A percentile compares a stretch with the other conserved stretches of the same genome.
Conservation (phyloP, 164 flowering plant species). For the Echeveria elegans region DNA sequence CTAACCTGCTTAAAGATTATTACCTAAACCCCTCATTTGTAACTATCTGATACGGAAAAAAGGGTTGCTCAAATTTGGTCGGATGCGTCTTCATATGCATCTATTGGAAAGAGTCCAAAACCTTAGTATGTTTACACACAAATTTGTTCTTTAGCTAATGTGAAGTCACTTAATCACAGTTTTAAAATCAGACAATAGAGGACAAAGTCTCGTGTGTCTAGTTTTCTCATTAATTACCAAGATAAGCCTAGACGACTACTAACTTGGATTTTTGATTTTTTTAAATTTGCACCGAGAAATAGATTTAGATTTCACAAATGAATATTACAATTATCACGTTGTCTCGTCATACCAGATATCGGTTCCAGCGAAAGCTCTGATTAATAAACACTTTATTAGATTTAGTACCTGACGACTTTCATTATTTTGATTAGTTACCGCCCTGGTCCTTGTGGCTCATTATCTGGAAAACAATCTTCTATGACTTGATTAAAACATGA, state of each 20-base stretch:
- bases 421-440: too few species aligned
- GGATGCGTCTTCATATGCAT: neutral
- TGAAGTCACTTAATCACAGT: neutral
- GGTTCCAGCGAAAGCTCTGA: too few species aligned
- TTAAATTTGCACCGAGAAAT: too few species aligned
- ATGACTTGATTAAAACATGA: too few species aligned
- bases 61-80: neutral
- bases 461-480: too few species aligned
- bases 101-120: neutral
- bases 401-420: too few species aligned
- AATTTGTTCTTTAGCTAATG: neutral
- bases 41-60: neutral
- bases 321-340: too few species aligned
- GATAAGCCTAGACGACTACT: neutral
- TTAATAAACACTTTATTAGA: too few species aligned
- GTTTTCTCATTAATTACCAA: conserved; percentile 4
- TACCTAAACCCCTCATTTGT: neutral
- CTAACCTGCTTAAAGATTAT: neutral
- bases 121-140: neutral
- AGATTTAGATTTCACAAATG: too few species aligned
- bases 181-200: neutral
- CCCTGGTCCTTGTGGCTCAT: too few species aligned
- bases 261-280: too few species aligned
- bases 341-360: too few species aligned
- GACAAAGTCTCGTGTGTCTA: neutral